Conservation (phyloP, 371 early-diverging fungal species). For the Chytridiales sp. region DNA sequence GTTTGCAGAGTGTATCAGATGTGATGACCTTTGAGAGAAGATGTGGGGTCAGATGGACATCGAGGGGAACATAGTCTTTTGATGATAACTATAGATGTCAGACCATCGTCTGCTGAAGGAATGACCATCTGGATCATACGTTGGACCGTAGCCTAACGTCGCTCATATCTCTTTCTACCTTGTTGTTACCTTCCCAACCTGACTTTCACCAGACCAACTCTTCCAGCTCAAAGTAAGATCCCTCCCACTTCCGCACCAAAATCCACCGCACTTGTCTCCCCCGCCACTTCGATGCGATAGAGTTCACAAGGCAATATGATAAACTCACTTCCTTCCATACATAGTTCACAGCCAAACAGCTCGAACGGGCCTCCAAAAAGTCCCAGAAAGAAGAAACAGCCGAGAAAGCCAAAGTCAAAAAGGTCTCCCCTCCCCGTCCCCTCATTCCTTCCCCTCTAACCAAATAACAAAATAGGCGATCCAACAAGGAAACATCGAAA, state of each 20-base stretch:
- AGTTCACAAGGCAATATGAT: no score
- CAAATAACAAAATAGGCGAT: conserved; percentile 64
- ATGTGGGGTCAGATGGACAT: no score
- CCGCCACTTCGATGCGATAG: no score
- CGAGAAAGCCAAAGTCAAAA: conserved; percentile 86
- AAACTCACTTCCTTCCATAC: background rate
- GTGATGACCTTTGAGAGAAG: no score
- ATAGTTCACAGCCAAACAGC: conserved; percentile 89
- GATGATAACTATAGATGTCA: no score
- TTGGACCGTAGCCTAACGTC: no score
- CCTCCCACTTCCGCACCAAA: background rate
- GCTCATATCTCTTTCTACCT: no score
- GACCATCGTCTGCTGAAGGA: no score
- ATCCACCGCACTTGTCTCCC: background rate
- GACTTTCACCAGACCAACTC: conserved; percentile 50
- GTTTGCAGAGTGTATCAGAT: no score
- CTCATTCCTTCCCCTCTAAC: background rate
- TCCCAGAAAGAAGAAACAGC: conserved; percentile 79
- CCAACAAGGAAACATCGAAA: conserved; percentile 89
- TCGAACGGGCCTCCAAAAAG: conserved; percentile 81
- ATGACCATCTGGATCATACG: no score
- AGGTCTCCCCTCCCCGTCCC: conserved; percentile 48
- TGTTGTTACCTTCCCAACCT: no score
- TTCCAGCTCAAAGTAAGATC: conserved; percentile 67
- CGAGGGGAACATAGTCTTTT: no score